phyloP scores from a whole-genome alignment of 352 stramenopile species.

The Phytophthora parvispora region DNA sequence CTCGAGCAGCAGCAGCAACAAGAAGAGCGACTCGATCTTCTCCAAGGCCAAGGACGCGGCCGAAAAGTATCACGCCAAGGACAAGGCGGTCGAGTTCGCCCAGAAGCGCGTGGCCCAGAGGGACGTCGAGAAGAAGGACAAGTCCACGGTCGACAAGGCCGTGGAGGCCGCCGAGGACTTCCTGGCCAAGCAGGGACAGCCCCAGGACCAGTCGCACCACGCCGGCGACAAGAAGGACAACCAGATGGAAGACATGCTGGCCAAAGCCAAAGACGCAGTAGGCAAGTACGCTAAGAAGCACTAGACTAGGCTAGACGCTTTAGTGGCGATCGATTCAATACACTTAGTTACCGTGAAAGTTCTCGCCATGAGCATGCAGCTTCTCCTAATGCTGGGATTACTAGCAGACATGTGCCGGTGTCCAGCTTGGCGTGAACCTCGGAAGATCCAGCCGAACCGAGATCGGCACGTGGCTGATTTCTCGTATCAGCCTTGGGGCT shows the following conservation, averaged over 20 bases:
- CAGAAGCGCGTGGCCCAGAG: constrained; percentile 38
- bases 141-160: constrained; percentile 37
- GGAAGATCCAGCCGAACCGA: constrained; percentile 23
- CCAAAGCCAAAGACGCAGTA: constrained; percentile 21
- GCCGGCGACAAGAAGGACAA: constrained; percentile 29
- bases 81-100: constrained; percentile 37
- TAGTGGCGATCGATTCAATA: no score
- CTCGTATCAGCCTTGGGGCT: no score
- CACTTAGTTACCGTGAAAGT: no score
- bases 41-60: constrained; percentile 33
- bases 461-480: constrained; percentile 36
- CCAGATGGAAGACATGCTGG: constrained; percentile 29
- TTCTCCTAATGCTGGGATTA: neutral
- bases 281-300: constrained; percentile 32
- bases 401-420: neutral
- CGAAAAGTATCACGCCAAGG: constrained; percentile 48
- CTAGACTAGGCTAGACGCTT: neutral
- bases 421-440: constrained; percentile 9
- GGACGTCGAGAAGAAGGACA: constrained; percentile 36
- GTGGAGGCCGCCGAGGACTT: constrained; percentile 36
- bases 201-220: constrained; percentile 19
- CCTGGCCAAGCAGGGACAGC: constrained; percentile 37
- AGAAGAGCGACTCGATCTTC: constrained; percentile 34
- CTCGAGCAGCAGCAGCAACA: constrained; percentile 18
- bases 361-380: neutral